Base-by-base conservation (phyloP, 1,284 basidiomycete species). In the Lentinus polychrous region DNA sequence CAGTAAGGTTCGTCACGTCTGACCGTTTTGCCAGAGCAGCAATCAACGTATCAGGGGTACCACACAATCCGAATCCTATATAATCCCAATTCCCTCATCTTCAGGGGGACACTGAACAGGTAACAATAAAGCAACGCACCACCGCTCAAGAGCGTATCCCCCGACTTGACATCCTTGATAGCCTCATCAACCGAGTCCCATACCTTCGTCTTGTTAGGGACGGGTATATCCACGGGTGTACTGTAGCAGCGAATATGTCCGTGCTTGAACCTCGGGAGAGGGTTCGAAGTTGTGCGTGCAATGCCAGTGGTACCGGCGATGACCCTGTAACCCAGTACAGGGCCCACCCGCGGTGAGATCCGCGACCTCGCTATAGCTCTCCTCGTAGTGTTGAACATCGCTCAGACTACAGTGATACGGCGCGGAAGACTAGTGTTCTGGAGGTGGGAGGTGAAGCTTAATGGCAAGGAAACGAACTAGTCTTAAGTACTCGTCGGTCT, bases 41-140 rank as follows among this genome's bases (percentile, higher is more conserved):
- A 39, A 96, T 86, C 48, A 96, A 73, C 1, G 92, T 94, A 65
- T 95, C 93, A 65, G 86, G 86, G 46, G 86, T 81, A 34, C 86
- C 86, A 52, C 83, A 82, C 48, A 84, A 67, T 41, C 90, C 90
- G 58, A 92, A 92, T 18, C 89, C 89, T 90, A 49, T 11, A 32
- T 17, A 39, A 14, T 12, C 10, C 8, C 38, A 41, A 14, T 37
- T 15, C 14, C 36, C n/a, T 7, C 18, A 14, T 24, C 12, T 41
- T 41, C 39, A 6, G 7, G 17, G 22, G n/a, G 7, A 20, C 14
- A 8, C 31, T 11, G 32, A 43, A 27, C 22, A n/a, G 17, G 18
- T 14, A 15, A n/a, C 22, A 23, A 15, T 32, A 20, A 35, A 8
- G 39, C 23, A 14, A 64, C 78, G 49, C 52, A 90, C 91, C 92